Conservation (phyloP, 164 flowering plant species). For the Vitis rupestris region DNA sequence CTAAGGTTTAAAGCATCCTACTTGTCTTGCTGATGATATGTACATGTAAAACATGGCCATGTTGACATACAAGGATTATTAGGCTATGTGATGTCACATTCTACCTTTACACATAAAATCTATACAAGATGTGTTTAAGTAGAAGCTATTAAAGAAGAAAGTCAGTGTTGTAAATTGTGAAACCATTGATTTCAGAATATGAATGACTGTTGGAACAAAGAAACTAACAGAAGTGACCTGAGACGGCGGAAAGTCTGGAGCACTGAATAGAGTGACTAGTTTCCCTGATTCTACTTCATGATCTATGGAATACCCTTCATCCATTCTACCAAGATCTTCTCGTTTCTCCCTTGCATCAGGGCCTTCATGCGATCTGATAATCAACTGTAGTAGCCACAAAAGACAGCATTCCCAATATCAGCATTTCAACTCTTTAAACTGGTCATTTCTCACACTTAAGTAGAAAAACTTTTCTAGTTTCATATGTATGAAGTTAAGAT, state of each 20-base stretch:
- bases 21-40: no score
- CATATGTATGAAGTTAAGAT: not conserved
- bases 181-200: no score
- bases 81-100: no score
- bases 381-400: conserved; percentile 14
- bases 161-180: not conserved
- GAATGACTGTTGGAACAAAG: not conserved
- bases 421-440: not conserved
- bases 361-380: conserved; percentile 34
- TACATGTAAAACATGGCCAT: no score
- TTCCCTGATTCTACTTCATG: conserved; percentile 26
- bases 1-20: no score
- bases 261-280: conserved; percentile 26
- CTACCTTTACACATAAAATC: no score
- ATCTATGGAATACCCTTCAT: conserved; percentile 22
- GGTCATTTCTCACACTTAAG: not conserved
- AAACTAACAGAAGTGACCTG: not conserved
- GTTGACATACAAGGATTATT: no score
- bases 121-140: not conserved
- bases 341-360: conserved; percentile 21
- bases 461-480: not conserved
- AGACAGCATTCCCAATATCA: not conserved
- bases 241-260: conserved; percentile 26
- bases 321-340: conserved; percentile 14
- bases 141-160: not conserved